Evolutionary conservation across 2,329 filamentous ascomycete genomes (phyloP), one percentile per base, ranked within the genome.

Genomic region (Magnaporthiopsis poae): DNA sequence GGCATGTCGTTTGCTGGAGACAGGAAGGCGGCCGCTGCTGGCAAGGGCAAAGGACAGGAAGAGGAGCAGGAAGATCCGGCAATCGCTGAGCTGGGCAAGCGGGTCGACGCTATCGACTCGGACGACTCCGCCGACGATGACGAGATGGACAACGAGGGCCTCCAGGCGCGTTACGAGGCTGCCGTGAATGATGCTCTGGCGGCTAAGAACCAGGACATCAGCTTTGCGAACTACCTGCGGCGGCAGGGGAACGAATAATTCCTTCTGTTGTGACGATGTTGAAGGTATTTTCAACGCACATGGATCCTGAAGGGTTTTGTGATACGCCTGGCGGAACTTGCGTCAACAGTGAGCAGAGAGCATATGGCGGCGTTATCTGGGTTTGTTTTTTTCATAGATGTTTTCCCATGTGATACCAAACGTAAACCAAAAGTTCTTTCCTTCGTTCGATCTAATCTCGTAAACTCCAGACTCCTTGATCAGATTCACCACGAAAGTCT

Each of bases 121-220:
- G 80, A 78, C 5, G 75, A 78, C 68, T 77, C 74, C 21, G 76
- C 78, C 60, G 77, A 79, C 62, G 78, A 78, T 68, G 81, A 83
- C 36, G 83, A 85, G 63, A 80, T 80, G 25, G 82, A 83, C 63
- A 84, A 86, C 36, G 85, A 88, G 68, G 87, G 90, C 2, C 81
- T 96, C 62, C 87, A 90, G 73, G 81, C 86, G 64, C 82, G 92
- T 69, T 98, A 97, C 75, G 84, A 90, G 74, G 84, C 90, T 61
- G 91, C 92, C 0, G 80, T 96, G 72, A 81, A 82, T 56, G 84
- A 86, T 15, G 84, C 85, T 27, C 78, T 78, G 25, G 80, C 85
- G 62, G 81, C 80, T 0, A 75, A 81, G 63, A 76, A 80, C 71
- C 79, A 81, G 7, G 82, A 86, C 62, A 84, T 84, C n/a, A 87